phyloP scores from a whole-genome alignment of 495 filamentous ascomycete species.

The Penicillium ucsense region DNA sequence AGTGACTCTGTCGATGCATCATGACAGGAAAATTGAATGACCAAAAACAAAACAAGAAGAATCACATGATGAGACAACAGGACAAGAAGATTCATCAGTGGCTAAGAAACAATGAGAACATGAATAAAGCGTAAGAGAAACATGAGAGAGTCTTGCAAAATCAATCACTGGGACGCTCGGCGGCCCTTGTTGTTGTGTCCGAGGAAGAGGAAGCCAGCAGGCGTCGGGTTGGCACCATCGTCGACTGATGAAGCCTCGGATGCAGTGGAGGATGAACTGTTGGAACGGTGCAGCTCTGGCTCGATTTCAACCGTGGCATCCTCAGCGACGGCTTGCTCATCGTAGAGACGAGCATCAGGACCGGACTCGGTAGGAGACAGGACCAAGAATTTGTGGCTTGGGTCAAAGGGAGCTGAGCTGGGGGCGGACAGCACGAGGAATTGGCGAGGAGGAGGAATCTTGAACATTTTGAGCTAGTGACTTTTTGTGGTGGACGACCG shows the following conservation, averaged over 20 bases:
- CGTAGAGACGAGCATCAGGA: conserved; percentile 17
- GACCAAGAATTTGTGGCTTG: conserved; percentile 22
- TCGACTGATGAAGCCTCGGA: conserved; percentile 11
- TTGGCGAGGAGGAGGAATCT: conserved; percentile 21
- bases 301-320: conserved; percentile 4
- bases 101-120: no score
- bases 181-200: conserved; percentile 15
- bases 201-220: conserved; percentile 25
- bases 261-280: conserved; percentile 16
- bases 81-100: no score
- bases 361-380: conserved; percentile 30
- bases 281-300: conserved; percentile 11
- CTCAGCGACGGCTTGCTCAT: conserved; percentile 16
- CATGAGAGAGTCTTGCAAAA: no score
- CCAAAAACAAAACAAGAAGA: conserved; percentile 1
- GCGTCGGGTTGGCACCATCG: conserved; percentile 10
- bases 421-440: conserved; percentile 28
- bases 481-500: neutral
- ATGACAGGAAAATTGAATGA: conserved; percentile 6
- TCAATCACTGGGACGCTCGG: conserved; percentile 6
- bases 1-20: conserved; percentile 2
- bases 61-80: neutral
- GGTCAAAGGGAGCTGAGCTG: conserved; percentile 11
- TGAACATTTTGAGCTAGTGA: conserved; percentile 24
- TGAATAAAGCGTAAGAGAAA: no score